phyloP scores from a whole-genome alignment of 495 filamentous ascomycete species.

The Saxispiralis lemnorum region DNA sequence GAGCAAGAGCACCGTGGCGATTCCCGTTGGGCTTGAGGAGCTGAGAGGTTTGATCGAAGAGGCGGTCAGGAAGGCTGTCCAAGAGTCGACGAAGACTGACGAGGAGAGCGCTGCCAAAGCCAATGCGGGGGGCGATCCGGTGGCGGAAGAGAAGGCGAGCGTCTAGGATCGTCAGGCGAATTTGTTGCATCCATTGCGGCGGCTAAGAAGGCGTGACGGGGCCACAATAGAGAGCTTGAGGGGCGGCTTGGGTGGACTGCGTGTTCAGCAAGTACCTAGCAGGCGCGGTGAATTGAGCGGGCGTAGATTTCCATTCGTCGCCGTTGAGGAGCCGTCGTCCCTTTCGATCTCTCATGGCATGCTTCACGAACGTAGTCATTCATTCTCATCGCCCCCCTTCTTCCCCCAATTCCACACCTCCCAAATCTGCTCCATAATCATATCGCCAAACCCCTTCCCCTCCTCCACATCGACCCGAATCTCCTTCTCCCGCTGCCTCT shows the following conservation, averaged over 20 bases:
- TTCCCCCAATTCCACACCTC: conserved; percentile 56
- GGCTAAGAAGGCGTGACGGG: neutral
- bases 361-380: neutral
- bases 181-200: neutral
- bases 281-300: too few relatives aligned
- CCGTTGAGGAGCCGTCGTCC: too few relatives aligned
- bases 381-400: conserved; percentile 20
- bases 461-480: conserved; percentile 56
- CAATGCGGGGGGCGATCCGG: neutral
- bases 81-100: neutral
- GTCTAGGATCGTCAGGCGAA: neutral
- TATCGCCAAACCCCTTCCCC: conserved; percentile 60
- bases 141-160: neutral
- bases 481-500: conserved; percentile 48
- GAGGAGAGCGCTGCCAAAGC: neutral
- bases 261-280: too few relatives aligned
- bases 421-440: conserved; percentile 72
- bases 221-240: too few relatives aligned
- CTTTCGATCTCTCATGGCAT: too few relatives aligned
- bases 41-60: conserved; percentile 9
- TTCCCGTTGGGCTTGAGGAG: conserved; percentile 8
- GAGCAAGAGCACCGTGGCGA: neutral
- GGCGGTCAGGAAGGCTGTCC: conserved; percentile 10
- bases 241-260: too few relatives aligned
- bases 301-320: too few relatives aligned